A percentile compares a stretch with the other conserved stretches of the same genome.
Evolutionary conservation across 192 early-diverging fungal genomes (phyloP).

Genomic region (Chytriomyces sp.): DNA sequence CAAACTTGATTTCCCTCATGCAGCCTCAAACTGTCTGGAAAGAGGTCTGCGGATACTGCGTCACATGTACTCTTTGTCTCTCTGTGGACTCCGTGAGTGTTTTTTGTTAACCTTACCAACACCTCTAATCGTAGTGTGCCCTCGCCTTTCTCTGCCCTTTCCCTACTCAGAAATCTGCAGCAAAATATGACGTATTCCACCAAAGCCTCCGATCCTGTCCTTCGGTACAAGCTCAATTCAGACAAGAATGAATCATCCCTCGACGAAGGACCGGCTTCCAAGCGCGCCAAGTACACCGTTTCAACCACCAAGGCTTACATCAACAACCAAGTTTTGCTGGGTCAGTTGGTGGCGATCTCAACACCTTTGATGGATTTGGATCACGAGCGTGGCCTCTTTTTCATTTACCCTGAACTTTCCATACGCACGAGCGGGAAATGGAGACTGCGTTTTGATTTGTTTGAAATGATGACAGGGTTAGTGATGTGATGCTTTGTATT

Average conservation of each 20-base stretch:
- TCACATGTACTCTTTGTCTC: constrained; percentile 24
- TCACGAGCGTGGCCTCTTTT: constrained; percentile 32
- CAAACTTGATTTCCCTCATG: constrained; percentile 6
- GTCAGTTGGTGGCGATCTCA: constrained; percentile 36
- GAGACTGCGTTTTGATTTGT: constrained; percentile 42
- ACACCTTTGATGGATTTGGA: constrained; percentile 31
- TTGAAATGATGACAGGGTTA: constrained; percentile 28
- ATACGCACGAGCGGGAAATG: constrained; percentile 37
- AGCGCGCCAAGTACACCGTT: neutral
- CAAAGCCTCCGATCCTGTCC: neutral
- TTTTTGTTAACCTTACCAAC: neutral
- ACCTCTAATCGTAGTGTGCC: neutral
- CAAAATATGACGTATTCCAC: neutral
- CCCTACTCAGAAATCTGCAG: neutral
- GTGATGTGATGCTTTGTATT: neutral
- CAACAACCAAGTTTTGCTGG: constrained; percentile 35
- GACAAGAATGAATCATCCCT: too few species aligned
- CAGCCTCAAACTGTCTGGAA: constrained; percentile 10
- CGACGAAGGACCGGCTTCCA: neutral
- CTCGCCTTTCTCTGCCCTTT: neutral
- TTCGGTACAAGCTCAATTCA: neutral
- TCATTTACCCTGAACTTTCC: constrained; percentile 42
- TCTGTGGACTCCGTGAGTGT: constrained; percentile 28
- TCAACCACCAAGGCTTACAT: neutral
- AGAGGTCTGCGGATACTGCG: neutral